Evolutionary conservation across 192 early-diverging fungal genomes (phyloP).

Genomic region (Geranomyces michiganensis): DNA sequence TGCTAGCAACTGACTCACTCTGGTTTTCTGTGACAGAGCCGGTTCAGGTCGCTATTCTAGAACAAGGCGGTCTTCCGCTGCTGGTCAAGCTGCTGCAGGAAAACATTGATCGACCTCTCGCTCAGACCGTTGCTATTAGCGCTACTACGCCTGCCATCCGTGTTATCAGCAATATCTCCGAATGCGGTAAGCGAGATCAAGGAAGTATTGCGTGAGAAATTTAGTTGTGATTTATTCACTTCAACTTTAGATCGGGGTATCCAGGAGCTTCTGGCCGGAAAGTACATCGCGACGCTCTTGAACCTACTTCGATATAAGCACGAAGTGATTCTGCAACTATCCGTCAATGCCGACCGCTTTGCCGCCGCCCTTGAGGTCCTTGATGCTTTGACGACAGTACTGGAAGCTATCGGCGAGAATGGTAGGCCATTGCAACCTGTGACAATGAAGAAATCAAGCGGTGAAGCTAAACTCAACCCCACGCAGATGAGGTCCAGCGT

Average conservation of each 20-base stretch:
- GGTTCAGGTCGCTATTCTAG: conserved; percentile 37
- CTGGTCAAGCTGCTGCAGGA: conserved; percentile 30
- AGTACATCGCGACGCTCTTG: conserved; percentile 33
- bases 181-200: conserved; percentile 6
- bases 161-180: conserved; percentile 43
- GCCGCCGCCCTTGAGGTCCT: conserved; percentile 43
- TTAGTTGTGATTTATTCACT: no score
- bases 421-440: no score
- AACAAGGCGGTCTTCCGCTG: conserved; percentile 16
- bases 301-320: conserved; percentile 38
- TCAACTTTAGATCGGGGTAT: conserved; percentile 37
- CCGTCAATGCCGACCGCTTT: conserved; percentile 23
- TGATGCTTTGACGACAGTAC: conserved; percentile 44
- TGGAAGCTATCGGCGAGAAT: conserved; percentile 53
- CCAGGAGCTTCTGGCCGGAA: conserved; percentile 30
- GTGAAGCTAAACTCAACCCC: no score
- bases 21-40: conserved; percentile 20
- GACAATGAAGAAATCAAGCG: neutral
- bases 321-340: conserved; percentile 17
- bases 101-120: conserved; percentile 20
- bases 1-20: neutral
- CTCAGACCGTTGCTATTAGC: conserved; percentile 1
- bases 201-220: neutral
- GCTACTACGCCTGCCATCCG: conserved; percentile 22
- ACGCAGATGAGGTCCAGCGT: conserved; percentile 46